phyloP scores from a whole-genome alignment of 176 grass and related monocot genomes.

The Dendrocalamus sinicus region DNA sequence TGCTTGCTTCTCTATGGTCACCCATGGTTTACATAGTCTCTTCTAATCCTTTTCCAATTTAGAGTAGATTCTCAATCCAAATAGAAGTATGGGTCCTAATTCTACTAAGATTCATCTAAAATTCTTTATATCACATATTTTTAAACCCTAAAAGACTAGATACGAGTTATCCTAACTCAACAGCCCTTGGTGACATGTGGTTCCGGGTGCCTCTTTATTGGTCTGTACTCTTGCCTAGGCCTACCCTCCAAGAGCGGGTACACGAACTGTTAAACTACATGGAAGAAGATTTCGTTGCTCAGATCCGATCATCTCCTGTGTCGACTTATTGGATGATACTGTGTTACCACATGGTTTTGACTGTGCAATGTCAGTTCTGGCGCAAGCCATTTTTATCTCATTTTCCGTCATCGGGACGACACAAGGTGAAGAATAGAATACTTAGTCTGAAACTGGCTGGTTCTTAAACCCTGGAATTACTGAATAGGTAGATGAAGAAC shows the following conservation, averaged over 20 bases:
- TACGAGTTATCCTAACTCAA: too few species aligned
- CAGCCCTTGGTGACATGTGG: not conserved
- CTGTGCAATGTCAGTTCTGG: not conserved
- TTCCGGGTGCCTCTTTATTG: not conserved
- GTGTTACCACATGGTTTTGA: constrained; percentile 1
- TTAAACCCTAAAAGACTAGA: too few species aligned
- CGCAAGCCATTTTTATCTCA: not conserved
- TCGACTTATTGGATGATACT: not conserved
- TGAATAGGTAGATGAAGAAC: not conserved
- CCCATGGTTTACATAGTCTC: too few species aligned
- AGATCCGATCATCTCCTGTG: not conserved
- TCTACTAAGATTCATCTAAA: too few species aligned
- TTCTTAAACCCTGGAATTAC: not conserved
- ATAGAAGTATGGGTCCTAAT: too few species aligned
- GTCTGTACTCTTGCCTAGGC: not conserved
- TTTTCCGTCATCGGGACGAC: not conserved
- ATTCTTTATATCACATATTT: too few species aligned
- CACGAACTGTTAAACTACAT: not conserved
- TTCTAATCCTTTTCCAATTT: too few species aligned
- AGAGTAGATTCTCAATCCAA: too few species aligned
- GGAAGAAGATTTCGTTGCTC: not conserved
- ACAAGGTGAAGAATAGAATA: not conserved
- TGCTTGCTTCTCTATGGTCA: too few species aligned
- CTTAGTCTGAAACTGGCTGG: not conserved
- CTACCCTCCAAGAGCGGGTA: not conserved